Percentiles rank a stretch among this genome's conserved stretches.
Evolutionary conservation across 192 early-diverging fungal genomes (phyloP).

Genomic region (Coemansia sp.): DNA sequence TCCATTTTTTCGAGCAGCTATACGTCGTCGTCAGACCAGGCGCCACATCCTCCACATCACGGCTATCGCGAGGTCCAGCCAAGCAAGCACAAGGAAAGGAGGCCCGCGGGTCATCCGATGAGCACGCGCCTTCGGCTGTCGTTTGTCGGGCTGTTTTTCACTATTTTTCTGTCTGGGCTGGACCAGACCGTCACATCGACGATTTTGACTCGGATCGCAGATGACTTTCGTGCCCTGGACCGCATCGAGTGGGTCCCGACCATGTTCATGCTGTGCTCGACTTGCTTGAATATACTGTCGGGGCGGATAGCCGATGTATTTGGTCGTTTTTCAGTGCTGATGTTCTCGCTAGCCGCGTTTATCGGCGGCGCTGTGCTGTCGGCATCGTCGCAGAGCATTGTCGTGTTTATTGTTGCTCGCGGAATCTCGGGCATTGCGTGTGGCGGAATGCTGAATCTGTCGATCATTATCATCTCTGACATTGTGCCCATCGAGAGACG

Average conservation of each 20-base stretch:
- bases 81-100: background rate
- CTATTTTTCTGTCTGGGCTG: slow-evolving; percentile 71
- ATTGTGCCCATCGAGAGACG: slow-evolving; percentile 66
- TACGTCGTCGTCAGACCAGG: slow-evolving; percentile 6
- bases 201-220: slow-evolving; percentile 70
- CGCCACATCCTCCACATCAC: background rate
- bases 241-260: slow-evolving; percentile 86
- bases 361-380: slow-evolving; percentile 44
- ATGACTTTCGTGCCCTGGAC: slow-evolving; percentile 69
- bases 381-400: slow-evolving; percentile 42
- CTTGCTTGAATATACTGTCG: slow-evolving; percentile 72
- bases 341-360: slow-evolving; percentile 47
- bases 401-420: slow-evolving; percentile 64
- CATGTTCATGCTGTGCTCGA: slow-evolving; percentile 66
- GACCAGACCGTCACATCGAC: slow-evolving; percentile 88
- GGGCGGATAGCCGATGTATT: slow-evolving; percentile 86
- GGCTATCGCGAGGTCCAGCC: background rate
- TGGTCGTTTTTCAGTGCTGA: slow-evolving; percentile 44
- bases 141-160: slow-evolving; percentile 58
- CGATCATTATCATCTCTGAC: slow-evolving; percentile 75
- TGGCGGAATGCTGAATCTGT: slow-evolving; percentile 62
- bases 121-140: slow-evolving; percentile 13
- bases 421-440: slow-evolving; percentile 72
- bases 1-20: slow-evolving; percentile 4
- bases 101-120: background rate